Evolutionary conservation across 1,284 basidiomycete genomes (phyloP), one percentile per base, ranked within the genome.

Genomic region (Ustilago sp.): DNA sequence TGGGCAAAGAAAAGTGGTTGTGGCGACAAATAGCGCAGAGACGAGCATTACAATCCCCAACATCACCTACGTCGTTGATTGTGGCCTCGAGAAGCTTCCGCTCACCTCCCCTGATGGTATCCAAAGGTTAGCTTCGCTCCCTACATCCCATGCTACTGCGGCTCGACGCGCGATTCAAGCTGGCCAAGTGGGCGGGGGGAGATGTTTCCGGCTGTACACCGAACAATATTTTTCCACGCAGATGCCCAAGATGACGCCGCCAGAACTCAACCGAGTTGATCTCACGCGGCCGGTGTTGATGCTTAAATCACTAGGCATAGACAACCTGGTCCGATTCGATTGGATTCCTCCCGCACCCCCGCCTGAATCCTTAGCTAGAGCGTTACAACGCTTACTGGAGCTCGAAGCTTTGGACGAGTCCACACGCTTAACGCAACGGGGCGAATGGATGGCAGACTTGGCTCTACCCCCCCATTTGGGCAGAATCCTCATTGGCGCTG

Each of bases 1-100:
- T 39, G 92, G 92, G 54, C 3, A 34, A 5, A 90, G 97, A 61
- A 99, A 99, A 86, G 91, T 97, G 58, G 91, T 99, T 57, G 90
- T 98, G 32, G 90, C 94, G 1, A 99, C 97, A 0, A 99, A 99
- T 84, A 95, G 98, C 58, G 96, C 97, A 17, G 97, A 99, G 88
- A 93, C 96, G 23, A 95, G 94, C 86, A 93, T 99, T 15, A 99
- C 96, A 0, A 97, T 99, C 66, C 94, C 98, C 56, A 94, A 94
- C 1, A 92, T 99, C 75, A 92, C 92, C 79, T 98, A 92, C 83
- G 95, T 99, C n/a, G 89, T 99, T 5, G 96, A 99, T 83, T 92
- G 91, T 63, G 97, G 96, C 4, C 94, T 95, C 81, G 95, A 96
- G 74, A 99, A 99, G 90, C 93, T 93, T 74, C 45, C 70, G 34